A percentile compares a stretch with the other conserved stretches of the same genome.
Evolutionary conservation across 495 filamentous ascomycete genomes (phyloP).

Genomic region (Annulohypoxylon stygium): DNA sequence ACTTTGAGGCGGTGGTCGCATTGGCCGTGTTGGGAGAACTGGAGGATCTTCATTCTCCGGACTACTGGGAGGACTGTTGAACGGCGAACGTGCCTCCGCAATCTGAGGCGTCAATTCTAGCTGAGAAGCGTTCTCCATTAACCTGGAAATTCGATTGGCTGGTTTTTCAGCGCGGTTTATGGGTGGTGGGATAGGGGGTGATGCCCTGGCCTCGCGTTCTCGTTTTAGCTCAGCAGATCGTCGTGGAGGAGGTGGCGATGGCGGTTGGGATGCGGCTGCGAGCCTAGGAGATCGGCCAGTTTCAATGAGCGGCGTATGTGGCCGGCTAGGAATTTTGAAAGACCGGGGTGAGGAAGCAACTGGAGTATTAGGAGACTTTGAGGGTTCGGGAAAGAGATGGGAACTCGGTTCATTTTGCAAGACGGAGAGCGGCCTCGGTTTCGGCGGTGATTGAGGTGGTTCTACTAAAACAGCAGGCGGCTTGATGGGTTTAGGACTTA

Average conservation of each 20-base stretch:
- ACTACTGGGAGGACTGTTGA: conserved; percentile 87
- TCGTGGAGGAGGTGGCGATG: conserved; percentile 67
- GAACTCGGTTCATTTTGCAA: conserved; percentile 55
- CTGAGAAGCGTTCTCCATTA: conserved; percentile 45
- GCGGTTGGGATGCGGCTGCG: conserved; percentile 58
- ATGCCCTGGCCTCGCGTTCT: conserved; percentile 54
- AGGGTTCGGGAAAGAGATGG: conserved; percentile 62
- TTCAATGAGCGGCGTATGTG: conserved; percentile 63
- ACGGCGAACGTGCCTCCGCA: conserved; percentile 75
- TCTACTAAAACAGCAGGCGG: conserved; percentile 79
- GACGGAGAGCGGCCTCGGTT: conserved; percentile 53
- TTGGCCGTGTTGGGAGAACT: conserved; percentile 58
- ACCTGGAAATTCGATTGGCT: conserved; percentile 59
- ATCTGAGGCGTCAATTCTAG: conserved; percentile 51
- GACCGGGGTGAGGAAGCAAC: conserved; percentile 63
- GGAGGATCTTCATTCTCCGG: conserved; percentile 63
- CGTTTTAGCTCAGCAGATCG: conserved; percentile 65
- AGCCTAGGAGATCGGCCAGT: conserved; percentile 59
- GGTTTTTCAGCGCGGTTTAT: conserved; percentile 88
- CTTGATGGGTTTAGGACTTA: conserved; percentile 66
- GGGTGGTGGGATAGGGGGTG: conserved; percentile 71
- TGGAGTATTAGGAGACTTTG: conserved; percentile 61
- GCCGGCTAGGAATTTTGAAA: conserved; percentile 66
- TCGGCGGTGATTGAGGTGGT: conserved; percentile 81
- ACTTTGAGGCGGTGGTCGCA: conserved; percentile 46